A percentile compares a stretch with the other conserved stretches of the same genome.
These are phyloP conservation scores for Termitomyces sp. DNA, from an alignment of 768 basidiomycete species.

Conservation along the genomic window DNA sequence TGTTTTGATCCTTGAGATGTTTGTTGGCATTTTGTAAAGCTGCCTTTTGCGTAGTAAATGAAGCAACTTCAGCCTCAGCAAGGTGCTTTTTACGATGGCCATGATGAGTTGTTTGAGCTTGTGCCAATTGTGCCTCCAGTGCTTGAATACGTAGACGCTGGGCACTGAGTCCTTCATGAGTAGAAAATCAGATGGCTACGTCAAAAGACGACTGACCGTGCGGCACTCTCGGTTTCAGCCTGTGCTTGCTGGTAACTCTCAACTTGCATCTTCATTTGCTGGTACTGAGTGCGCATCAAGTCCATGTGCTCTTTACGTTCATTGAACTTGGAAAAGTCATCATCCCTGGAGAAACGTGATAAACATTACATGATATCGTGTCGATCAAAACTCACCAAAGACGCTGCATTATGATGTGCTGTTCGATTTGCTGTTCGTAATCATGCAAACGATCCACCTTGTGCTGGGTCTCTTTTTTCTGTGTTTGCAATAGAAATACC, in stretches of 20 bases:
- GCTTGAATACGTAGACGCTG: constrained; percentile 58
- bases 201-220: constrained; percentile 42
- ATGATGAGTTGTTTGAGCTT: constrained; percentile 30
- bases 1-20: constrained; percentile 54
- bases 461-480: constrained; percentile 71
- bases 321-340: constrained; percentile 67
- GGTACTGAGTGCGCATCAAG: constrained; percentile 49
- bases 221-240: constrained; percentile 47
- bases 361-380: not conserved
- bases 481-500: constrained; percentile 69
- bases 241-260: constrained; percentile 54
- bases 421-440: constrained; percentile 85
- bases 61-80: constrained; percentile 37
- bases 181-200: not conserved
- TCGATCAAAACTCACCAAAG: constrained; percentile 55
- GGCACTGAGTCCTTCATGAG: constrained; percentile 28
- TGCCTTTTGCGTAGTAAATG: constrained; percentile 41
- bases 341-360: constrained; percentile 46
- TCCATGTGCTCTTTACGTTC: constrained; percentile 56
- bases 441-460: constrained; percentile 78
- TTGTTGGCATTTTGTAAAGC: constrained; percentile 43
- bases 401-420: constrained; percentile 68
- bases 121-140: constrained; percentile 50
- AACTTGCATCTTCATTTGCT: constrained; percentile 61
- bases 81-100: constrained; percentile 28